Evolutionary conservation across 306 rosid species (phyloP), one percentile per base, ranked within the genome.

Genomic region (Sindora glabra): DNA sequence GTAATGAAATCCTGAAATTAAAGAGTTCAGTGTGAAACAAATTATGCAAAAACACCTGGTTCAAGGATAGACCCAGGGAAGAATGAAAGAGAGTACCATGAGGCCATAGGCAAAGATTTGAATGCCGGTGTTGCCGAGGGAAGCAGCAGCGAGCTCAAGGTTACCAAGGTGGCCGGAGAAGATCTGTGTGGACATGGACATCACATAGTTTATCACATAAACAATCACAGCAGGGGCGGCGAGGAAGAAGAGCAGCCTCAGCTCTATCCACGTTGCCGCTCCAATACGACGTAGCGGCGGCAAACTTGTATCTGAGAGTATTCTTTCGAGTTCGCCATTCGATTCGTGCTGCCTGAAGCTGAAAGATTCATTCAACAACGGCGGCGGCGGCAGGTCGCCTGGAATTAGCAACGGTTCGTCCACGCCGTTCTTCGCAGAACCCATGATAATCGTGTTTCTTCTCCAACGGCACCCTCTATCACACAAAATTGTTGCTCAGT

Each of bases 61-160:
- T 46, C 12, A 56, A 37, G 7, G n/a, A 56, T 10, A 14, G 46
- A 10, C 13, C 9, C 16, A 25, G 6, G 14, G 27, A 10, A 47
- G 15, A 46, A 4, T 4, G 6, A 23, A 27, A 13, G 3, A 23
- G 5, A 15, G 36, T 63, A 85, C 89, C 95, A 86, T 75, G 59
- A 86, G 87, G 33, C 89, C 95, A 49, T 86, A 82, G 42, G 95
- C 83, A 10, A 86, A 86, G 48, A 83, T 19, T 83, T 82, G 95
- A 63, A 86, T 81, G 24, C 95, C 95, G 21, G 38, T 80, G 79
- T 82, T 86, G 39, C 89, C 95, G 3, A 86, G 95, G 8, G 95
- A 86, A 51, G 95, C 71, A 1, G 89, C 95, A 24, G 94, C 94
- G 9, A 82, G 89, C 32, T 86, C 89, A 0, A 86, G 79, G 38